Percentiles rank a stretch among this genome's conserved stretches.
These are phyloP conservation scores for Trypanosoma caninum DNA, from an alignment of 208 protist species.

Conservation along the genomic window DNA sequence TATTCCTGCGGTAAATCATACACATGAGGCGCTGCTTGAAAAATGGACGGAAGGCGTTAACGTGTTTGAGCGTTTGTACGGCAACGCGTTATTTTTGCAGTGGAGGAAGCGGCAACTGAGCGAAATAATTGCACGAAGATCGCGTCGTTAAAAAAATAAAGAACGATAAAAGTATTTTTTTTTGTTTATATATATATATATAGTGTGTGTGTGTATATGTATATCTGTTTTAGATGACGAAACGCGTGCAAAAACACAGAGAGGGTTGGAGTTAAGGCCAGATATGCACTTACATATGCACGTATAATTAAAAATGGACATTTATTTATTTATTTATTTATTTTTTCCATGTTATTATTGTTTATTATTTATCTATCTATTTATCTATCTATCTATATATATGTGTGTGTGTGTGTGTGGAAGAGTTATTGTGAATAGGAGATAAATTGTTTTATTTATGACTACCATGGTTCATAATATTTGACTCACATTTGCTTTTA, in stretches of 20 bases:
- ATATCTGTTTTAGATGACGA: no score
- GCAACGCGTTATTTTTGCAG: conserved; percentile 19
- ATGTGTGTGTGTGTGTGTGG: neutral
- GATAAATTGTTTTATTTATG: neutral
- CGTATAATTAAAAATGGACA: no score
- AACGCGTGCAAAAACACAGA: no score
- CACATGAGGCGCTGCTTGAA: conserved; percentile 13
- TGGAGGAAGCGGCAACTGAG: neutral
- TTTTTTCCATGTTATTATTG: neutral
- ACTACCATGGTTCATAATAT: neutral
- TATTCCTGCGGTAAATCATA: conserved; percentile 8
- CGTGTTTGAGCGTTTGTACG: conserved; percentile 24
- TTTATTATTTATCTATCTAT: neutral
- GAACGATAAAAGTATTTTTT: no score
- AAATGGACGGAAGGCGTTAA: conserved; percentile 14
- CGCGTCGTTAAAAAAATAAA: no score
- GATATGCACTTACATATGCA: no score
- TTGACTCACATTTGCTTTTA: neutral
- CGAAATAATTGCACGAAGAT: no score
- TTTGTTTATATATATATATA: no score
- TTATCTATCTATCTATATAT: neutral
- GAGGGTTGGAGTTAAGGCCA: no score
- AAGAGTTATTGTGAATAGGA: neutral
- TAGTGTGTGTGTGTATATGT: no score
- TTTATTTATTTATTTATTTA: neutral